Evolutionary conservation across 2,329 filamentous ascomycete genomes (phyloP), one percentile per base, ranked within the genome.

Genomic region (Westerdykella aurantiaca): DNA sequence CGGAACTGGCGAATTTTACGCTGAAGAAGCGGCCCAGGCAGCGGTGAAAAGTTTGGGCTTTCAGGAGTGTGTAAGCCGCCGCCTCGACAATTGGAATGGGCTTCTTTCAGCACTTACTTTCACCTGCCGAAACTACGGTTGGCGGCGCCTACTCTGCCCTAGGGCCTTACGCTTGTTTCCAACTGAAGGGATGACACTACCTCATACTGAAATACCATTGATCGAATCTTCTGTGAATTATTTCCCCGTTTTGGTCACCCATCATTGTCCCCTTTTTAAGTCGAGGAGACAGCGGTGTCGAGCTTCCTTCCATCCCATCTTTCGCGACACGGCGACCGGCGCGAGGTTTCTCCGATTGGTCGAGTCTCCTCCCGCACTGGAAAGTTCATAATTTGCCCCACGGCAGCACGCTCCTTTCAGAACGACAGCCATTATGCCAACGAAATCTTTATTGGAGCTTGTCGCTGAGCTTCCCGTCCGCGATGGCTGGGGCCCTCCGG

Each of bases 401-500:
- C 33, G 33, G n/a, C 33, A 18, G 5, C 33, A 18, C 33, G n/a
- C 33, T 35, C n/a, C 33, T 9, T 29, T 29, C 25, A 9, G 33
- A 12, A 16, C 9, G 7, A 35, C 9, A 54, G 41, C 50, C 51
- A 71, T 45, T 47, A 74, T 74, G 70, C 70, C 71, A 45, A 68
- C 71, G 41, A 61, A 63, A 52, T 72, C 72, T 38, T 63, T 76
- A 35, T 61, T 72, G 46, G 72, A 73, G 57, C 66, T 75, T 43
- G 71, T 76, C 50, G 66, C 69, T 48, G 61, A 69, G 31, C 65
- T 76, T 42, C 72, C 73, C 42, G 58, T 59, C 42, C 68, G 63
- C 47, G 69, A 71, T 50, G 66, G 66, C 52, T 98, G 93, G 93
- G 93, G 93, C 48, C 91, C 91, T 42, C 70, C 86, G 49, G 81